Conservation (phyloP, 345 rosid species). For the Citropsis articulata region DNA sequence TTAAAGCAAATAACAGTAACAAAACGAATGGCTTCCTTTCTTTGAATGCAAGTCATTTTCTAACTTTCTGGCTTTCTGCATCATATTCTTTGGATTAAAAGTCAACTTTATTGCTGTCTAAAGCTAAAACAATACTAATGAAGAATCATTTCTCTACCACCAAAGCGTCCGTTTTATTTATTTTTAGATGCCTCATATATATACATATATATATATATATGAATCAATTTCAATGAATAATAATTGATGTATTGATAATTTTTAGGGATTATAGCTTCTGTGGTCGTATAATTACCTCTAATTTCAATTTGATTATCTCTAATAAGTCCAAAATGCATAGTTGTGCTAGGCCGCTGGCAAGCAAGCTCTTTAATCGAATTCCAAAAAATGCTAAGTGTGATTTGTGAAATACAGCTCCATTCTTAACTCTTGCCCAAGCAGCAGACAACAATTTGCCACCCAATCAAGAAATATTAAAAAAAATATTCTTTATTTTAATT, state of each 20-base stretch:
- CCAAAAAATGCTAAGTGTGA: too few species aligned
- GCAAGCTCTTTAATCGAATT: too few species aligned
- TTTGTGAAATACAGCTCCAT: not conserved
- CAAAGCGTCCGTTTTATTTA: not conserved
- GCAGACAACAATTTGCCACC: not conserved
- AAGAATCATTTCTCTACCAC: not conserved
- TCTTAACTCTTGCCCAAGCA: not conserved
- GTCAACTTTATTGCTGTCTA: not conserved
- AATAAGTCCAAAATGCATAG: too few species aligned
- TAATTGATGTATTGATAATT: too few species aligned
- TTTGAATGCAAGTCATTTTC: constrained; percentile 13
- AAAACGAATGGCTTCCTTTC: not conserved
- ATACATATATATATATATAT: not conserved
- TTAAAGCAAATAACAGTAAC: too few species aligned
- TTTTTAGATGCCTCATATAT: not conserved
- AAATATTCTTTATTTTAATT: not conserved
- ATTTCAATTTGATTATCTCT: too few species aligned
- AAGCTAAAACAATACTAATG: not conserved
- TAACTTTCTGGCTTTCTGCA: not conserved
- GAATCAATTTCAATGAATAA: not conserved
- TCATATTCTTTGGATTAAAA: not conserved
- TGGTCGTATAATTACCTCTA: too few species aligned
- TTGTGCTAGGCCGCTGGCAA: too few species aligned
- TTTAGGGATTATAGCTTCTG: too few species aligned
- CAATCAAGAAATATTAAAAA: not conserved